Conservation (phyloP, 345 rosid genomes). For the Hypericum perforatum region DNA sequence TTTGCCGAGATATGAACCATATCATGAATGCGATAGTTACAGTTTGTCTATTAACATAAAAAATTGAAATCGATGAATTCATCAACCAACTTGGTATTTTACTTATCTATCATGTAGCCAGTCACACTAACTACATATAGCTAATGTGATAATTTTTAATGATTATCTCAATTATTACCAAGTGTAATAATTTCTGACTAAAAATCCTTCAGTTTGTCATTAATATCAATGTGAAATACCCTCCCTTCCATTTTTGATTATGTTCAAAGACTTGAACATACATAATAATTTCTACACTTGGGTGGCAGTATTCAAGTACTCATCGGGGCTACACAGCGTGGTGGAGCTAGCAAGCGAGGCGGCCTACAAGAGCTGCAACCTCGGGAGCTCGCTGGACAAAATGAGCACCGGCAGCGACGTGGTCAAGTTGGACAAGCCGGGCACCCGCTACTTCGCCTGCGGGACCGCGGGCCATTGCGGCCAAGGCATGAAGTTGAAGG, state of each 20-base stretch:
- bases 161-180: too few relatives aligned
- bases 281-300: neutral
- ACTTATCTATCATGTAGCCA: neutral
- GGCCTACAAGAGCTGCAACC: conserved; percentile 73
- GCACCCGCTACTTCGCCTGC: conserved; percentile 73
- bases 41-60: too few relatives aligned
- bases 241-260: too few relatives aligned
- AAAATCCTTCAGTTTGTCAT: too few relatives aligned
- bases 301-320: conserved; percentile 62
- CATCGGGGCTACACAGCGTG: conserved; percentile 69
- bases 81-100: conserved; percentile 61
- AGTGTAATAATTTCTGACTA: too few relatives aligned
- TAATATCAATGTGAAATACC: too few relatives aligned
- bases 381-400: conserved; percentile 52
- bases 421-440: conserved; percentile 54
- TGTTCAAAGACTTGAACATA: too few relatives aligned
- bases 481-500: conserved; percentile 82
- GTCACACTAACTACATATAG: too few relatives aligned
- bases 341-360: conserved; percentile 61
- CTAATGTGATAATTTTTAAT: too few relatives aligned
- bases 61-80: too few relatives aligned
- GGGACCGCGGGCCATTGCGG: conserved; percentile 80
- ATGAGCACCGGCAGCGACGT: conserved; percentile 62
- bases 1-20: too few relatives aligned
- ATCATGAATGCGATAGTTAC: too few relatives aligned